Evolutionary conservation across 2,329 filamentous ascomycete genomes (phyloP), one percentile per base, ranked within the genome.

Genomic region (Claviceps sp.): DNA sequence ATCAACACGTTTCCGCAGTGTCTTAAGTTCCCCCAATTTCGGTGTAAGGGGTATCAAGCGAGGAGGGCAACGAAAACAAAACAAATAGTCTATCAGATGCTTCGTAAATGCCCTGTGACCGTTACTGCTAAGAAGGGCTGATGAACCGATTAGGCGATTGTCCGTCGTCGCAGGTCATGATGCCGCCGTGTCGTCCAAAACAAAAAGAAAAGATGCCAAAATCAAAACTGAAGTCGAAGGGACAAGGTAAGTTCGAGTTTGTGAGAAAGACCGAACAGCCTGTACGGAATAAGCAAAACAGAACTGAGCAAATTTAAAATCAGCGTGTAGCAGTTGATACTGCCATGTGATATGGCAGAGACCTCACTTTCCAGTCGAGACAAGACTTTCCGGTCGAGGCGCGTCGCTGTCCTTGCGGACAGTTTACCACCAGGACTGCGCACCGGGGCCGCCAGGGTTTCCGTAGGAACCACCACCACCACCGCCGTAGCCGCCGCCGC

Each of bases 391-490:
- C 16, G 18, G 37, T 49, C 49, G 42, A 47, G 37, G 22, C 54
- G 46, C 9, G 38, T n/a, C 47, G 16, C 50, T 50, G 53, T 51
- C 46, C 37, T 38, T 30, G 47, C 45, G 47, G 16, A 41, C 8
- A 6, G 18, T 16, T 54, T 57, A 88, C 84, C 85, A 87, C 59
- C 79, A 83, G 56, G 75, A 82, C 65, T 81, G 80, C 63, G 79
- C 78, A 54, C 79, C 79, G 46, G 73, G 73, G 60, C 84, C 83
- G 71, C 86, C 84, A 67, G 84, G 84, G 70, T 87, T 87, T 68
- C 79, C 69, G 55, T 79, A 78, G 62, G 71, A 65, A 52, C 71
- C 70, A 34, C 26, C 26, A 30, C 30, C 30, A 45, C 74, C 70
- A 43, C 71, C 67, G 46, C 65, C 63, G 47, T 72, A 74, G 55